These are phyloP conservation scores for Leccinum variicolor DNA, from an alignment of 768 basidiomycete genomes.

Conservation along the genomic window DNA sequence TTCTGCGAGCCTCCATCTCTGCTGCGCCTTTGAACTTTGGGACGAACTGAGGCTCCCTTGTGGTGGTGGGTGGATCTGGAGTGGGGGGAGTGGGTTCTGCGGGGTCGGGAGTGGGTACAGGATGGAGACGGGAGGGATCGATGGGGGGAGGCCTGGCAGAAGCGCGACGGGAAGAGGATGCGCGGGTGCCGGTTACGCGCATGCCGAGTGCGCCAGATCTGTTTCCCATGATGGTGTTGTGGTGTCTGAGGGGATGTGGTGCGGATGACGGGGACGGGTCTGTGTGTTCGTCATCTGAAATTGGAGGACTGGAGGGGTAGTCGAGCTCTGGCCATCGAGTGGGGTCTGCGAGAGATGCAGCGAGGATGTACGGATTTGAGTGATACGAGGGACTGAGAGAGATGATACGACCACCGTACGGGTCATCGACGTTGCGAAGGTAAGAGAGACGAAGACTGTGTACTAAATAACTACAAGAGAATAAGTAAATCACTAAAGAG, in stretches of 20 bases:
- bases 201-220: constrained; percentile 72
- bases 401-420: constrained; percentile 78
- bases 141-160: constrained; percentile 22
- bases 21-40: constrained; percentile 80
- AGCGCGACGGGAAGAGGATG: constrained; percentile 49
- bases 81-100: constrained; percentile 7
- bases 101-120: constrained; percentile 6
- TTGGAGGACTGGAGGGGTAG: constrained; percentile 64
- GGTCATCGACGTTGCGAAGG: constrained; percentile 85
- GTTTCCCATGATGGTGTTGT: constrained; percentile 83
- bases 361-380: constrained; percentile 79
- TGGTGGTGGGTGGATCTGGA: constrained; percentile 41
- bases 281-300: constrained; percentile 67
- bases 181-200: constrained; percentile 65
- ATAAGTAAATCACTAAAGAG: no score
- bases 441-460: constrained; percentile 84
- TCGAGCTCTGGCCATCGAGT: constrained; percentile 85
- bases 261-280: constrained; percentile 27
- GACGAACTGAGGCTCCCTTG: constrained; percentile 58
- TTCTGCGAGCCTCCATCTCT: constrained; percentile 80
- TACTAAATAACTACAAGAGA: constrained; percentile 58
- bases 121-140: constrained; percentile 10
- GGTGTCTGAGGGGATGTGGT: constrained; percentile 63
- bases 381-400: constrained; percentile 74
- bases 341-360: constrained; percentile 73